Conservation (phyloP, 306 rosid species). For the Cicer yamashitae region DNA sequence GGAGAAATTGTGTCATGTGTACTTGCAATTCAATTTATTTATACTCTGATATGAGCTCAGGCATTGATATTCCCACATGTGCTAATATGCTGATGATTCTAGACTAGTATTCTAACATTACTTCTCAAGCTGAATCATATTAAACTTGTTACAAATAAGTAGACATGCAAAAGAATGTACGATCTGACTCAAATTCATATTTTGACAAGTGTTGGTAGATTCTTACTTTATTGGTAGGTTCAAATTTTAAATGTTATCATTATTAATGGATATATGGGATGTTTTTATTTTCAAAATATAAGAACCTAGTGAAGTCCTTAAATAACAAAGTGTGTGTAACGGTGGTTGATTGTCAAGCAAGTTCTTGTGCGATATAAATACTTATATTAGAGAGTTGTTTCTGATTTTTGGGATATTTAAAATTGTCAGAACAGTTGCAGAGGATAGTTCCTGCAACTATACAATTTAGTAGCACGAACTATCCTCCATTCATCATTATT, state of each 20-base stretch:
- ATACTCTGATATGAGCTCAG: background rate
- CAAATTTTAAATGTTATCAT: background rate
- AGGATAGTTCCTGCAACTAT: background rate
- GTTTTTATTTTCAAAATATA: background rate
- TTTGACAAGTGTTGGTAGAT: conserved; percentile 1
- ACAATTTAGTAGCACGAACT: no score
- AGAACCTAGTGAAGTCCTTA: background rate
- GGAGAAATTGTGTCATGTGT: conserved; percentile 4
- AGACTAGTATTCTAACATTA: background rate
- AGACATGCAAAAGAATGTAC: background rate
- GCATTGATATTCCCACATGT: background rate
- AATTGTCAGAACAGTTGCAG: background rate
- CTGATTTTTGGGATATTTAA: background rate
- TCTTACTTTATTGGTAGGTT: conserved; percentile 3
- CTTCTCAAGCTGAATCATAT: conserved; percentile 13
- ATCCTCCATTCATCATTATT: no score
- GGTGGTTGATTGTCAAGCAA: conserved; percentile 1
- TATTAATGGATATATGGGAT: background rate
- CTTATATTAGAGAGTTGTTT: background rate
- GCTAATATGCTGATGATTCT: background rate
- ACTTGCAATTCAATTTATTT: conserved; percentile 4
- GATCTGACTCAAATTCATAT: background rate
- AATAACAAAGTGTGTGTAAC: conserved; percentile 1
- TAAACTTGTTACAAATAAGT: background rate
- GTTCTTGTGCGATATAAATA: background rate